phyloP scores from a whole-genome alignment of 345 rosid genomes.

The Durio zibethinus region DNA sequence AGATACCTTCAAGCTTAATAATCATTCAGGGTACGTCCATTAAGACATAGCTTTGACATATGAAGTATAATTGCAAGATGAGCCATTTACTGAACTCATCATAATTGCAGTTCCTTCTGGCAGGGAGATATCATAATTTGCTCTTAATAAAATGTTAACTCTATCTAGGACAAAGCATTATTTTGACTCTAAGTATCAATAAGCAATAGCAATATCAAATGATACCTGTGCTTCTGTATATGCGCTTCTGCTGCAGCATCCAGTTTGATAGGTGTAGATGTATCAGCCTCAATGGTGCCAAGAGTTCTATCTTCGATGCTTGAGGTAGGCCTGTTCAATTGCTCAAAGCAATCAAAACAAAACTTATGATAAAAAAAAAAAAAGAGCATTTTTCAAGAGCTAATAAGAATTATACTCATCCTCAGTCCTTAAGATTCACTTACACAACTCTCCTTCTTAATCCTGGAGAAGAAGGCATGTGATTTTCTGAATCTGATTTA shows the following conservation, averaged over 20 bases:
- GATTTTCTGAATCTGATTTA: constrained; percentile 38
- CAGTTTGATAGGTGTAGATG: constrained; percentile 56
- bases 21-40: background rate
- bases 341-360: background rate
- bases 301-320: constrained; percentile 42
- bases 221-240: constrained; percentile 80
- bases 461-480: constrained; percentile 52
- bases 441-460: constrained; percentile 81
- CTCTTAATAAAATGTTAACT: background rate
- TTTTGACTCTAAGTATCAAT: background rate
- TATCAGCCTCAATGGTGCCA: constrained; percentile 34
- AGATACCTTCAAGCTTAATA: background rate
- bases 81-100: background rate
- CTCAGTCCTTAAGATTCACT: constrained; percentile 23
- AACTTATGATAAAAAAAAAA: background rate
- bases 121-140: background rate
- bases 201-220: background rate
- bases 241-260: constrained; percentile 62
- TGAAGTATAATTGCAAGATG: constrained; percentile 1
- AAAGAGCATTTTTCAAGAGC: background rate
- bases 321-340: constrained; percentile 38
- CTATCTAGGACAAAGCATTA: background rate
- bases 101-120: background rate
- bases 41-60: background rate
- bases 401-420: background rate